Evolutionary conservation across 2,329 filamentous ascomycete genomes (phyloP).

Genomic region (Penicillium sp.): DNA sequence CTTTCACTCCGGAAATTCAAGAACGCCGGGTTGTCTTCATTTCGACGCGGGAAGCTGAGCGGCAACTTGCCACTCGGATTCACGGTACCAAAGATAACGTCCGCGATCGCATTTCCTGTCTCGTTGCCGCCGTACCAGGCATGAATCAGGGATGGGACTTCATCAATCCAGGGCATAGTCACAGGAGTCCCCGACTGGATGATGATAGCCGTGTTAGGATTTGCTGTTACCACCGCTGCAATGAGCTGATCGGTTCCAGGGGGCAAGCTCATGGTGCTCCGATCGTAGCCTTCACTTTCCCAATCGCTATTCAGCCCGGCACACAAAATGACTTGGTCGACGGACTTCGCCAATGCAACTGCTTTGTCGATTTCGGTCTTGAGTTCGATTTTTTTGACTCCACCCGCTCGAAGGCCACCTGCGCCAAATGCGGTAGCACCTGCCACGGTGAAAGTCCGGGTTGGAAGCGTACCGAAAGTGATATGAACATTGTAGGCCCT

Average conservation of each 20-base stretch:
- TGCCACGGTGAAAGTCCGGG: slow-evolving; percentile 7
- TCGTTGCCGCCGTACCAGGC: slow-evolving; percentile 78
- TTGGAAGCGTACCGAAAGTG: too few species aligned
- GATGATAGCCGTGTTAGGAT: slow-evolving; percentile 66
- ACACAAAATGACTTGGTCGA: slow-evolving; percentile 74
- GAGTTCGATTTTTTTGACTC: background rate
- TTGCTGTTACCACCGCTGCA: slow-evolving; percentile 59
- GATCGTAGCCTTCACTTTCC: background rate
- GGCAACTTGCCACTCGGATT: slow-evolving; percentile 71
- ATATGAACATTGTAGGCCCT: too few species aligned
- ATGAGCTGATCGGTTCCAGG: slow-evolving; percentile 55
- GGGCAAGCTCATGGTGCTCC: slow-evolving; percentile 6
- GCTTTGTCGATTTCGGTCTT: slow-evolving; percentile 48
- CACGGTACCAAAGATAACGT: slow-evolving; percentile 67
- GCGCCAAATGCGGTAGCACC: slow-evolving; percentile 27
- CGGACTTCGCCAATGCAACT: slow-evolving; percentile 64
- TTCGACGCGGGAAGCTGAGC: slow-evolving; percentile 63
- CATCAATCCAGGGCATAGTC: slow-evolving; percentile 36
- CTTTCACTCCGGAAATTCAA: slow-evolving; percentile 66
- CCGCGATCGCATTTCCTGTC: slow-evolving; percentile 70
- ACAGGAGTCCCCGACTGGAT: slow-evolving; percentile 70
- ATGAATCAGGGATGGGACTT: slow-evolving; percentile 58
- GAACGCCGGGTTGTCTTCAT: slow-evolving; percentile 67
- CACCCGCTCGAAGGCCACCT: background rate
- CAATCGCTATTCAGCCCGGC: slow-evolving; percentile 54